Evolutionary conservation across 2,329 filamentous ascomycete species (phyloP).

Genomic region (Aspergillus versicolor): DNA sequence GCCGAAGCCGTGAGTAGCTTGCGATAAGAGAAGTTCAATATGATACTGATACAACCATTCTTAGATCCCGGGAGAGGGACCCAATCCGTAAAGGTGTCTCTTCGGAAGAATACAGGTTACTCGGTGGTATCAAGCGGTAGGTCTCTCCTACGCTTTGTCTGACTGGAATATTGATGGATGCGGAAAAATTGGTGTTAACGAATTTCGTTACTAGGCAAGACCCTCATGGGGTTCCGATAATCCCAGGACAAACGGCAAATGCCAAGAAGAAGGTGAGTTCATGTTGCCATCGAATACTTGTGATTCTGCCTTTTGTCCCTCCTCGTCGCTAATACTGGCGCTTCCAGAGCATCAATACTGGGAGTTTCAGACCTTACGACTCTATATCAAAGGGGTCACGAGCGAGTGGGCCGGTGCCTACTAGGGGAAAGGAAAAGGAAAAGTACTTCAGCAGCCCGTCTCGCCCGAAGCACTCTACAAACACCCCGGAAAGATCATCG

Average conservation of each 20-base stretch:
- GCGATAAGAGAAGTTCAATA: neutral
- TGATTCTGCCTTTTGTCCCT: neutral
- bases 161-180: neutral
- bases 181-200: neutral
- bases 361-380: slow-evolving; percentile 24
- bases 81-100: slow-evolving; percentile 11
- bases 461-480: slow-evolving; percentile 12
- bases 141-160: slow-evolving; percentile 3
- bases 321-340: neutral
- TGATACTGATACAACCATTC: slow-evolving; percentile 14
- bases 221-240: slow-evolving; percentile 27
- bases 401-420: slow-evolving; percentile 35
- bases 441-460: slow-evolving; percentile 7
- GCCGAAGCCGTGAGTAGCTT: slow-evolving; percentile 22
- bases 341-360: slow-evolving; percentile 4
- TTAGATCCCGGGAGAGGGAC: slow-evolving; percentile 16
- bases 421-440: slow-evolving; percentile 17
- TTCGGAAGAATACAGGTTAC: slow-evolving; percentile 25
- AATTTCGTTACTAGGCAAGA: slow-evolving; percentile 4
- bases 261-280: slow-evolving; percentile 21
- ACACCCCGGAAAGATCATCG: slow-evolving; percentile 21
- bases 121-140: slow-evolving; percentile 19
- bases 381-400: slow-evolving; percentile 25
- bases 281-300: neutral
- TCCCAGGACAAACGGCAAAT: slow-evolving; percentile 26